Evolutionary conservation across 768 basidiomycete genomes (phyloP).

Genomic region (Mycena alexandri): DNA sequence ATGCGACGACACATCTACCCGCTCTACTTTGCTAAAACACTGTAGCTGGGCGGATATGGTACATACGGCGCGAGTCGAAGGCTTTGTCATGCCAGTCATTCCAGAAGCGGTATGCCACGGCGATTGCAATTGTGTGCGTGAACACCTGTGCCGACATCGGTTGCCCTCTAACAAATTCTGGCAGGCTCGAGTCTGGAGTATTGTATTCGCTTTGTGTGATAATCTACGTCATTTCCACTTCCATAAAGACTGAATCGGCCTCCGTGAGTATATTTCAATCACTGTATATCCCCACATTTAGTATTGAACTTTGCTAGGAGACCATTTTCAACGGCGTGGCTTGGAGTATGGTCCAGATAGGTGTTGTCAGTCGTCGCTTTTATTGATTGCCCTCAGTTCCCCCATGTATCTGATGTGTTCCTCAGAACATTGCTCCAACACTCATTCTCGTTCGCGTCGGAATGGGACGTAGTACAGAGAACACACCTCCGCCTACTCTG

Average conservation of each 20-base stretch:
- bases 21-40: background rate
- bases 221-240: constrained; percentile 20
- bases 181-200: constrained; percentile 23
- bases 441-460: constrained; percentile 24
- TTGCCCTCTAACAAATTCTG: background rate
- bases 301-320: background rate
- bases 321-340: constrained; percentile 23
- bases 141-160: background rate
- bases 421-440: constrained; percentile 22
- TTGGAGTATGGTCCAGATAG: constrained; percentile 26
- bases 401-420: background rate
- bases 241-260: background rate
- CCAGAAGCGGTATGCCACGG: constrained; percentile 13
- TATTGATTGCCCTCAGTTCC: too few species aligned
- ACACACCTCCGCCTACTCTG: background rate
- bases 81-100: background rate
- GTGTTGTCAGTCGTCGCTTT: constrained; percentile 12
- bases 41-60: constrained; percentile 25
- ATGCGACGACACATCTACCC: background rate
- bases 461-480: constrained; percentile 23
- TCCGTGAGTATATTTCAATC: constrained; percentile 12
- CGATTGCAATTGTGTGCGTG: constrained; percentile 21
- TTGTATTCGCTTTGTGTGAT: constrained; percentile 21
- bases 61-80: constrained; percentile 11
- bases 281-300: background rate